phyloP scores from a whole-genome alignment of 306 rosid genomes.

The Cercis canadensis region DNA sequence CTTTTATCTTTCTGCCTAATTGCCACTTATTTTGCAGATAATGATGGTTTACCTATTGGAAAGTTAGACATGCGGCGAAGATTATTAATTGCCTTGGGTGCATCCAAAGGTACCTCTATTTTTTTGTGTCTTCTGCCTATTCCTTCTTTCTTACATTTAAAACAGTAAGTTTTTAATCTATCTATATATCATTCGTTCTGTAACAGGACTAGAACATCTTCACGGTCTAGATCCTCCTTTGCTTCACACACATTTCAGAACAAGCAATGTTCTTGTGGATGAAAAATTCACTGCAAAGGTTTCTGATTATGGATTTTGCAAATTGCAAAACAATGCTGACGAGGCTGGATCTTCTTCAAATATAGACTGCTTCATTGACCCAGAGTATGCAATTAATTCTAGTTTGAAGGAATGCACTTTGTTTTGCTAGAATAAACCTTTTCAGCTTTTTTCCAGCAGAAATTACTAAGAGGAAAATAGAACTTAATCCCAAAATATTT shows the following conservation, averaged over 20 bases:
- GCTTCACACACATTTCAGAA: constrained; percentile 68
- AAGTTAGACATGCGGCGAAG: constrained; percentile 60
- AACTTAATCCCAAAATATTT: too few species aligned
- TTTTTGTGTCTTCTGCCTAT: not conserved
- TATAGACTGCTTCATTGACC: constrained; percentile 64
- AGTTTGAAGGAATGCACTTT: not conserved
- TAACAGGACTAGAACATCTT: constrained; percentile 69
- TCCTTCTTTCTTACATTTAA: constrained; percentile 14
- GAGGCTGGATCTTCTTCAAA: constrained; percentile 62
- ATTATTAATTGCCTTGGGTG: constrained; percentile 66
- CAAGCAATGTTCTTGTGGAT: constrained; percentile 71
- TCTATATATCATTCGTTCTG: constrained; percentile 24
- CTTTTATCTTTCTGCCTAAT: constrained; percentile 6
- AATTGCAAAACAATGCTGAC: constrained; percentile 44
- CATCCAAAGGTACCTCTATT: constrained; percentile 64
- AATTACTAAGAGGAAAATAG: too few species aligned
- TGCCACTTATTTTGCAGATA: constrained; percentile 51
- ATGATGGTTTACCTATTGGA: constrained; percentile 70
- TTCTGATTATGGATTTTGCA: constrained; percentile 69
- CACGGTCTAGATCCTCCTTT: constrained; percentile 72
- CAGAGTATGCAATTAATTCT: constrained; percentile 59
- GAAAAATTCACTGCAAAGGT: constrained; percentile 62
- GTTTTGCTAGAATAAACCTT: too few species aligned
- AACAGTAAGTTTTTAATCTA: not conserved
- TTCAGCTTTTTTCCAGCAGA: constrained; percentile 25